Percentiles rank a stretch among this genome's conserved stretches.
Evolutionary conservation across 1,139 yeast species (phyloP).

Genomic region (Saccharomyces hybrid): DNA sequence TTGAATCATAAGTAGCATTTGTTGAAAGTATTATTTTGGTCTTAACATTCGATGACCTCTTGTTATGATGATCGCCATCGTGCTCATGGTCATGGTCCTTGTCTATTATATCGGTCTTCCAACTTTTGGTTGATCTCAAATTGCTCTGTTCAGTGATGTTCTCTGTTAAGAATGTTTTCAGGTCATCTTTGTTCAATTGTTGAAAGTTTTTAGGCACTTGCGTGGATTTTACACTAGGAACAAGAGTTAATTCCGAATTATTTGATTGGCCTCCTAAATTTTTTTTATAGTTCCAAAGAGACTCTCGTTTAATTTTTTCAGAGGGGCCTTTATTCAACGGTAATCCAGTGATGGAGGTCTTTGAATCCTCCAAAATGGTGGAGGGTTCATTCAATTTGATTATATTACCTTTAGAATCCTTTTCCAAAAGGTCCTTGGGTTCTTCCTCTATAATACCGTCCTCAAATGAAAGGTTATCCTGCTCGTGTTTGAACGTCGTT

Average conservation of each 20-base stretch:
- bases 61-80: neutral
- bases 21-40: conserved; percentile 1
- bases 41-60: neutral
- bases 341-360: conserved; percentile 28
- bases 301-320: conserved; percentile 26
- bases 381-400: conserved; percentile 22
- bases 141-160: neutral
- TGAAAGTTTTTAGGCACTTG: neutral
- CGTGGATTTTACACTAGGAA: neutral
- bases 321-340: conserved; percentile 26
- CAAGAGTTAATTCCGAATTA: neutral
- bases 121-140: neutral
- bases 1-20: conserved; percentile 13
- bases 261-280: conserved; percentile 2
- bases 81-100: neutral
- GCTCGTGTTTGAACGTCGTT: conserved; percentile 3
- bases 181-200: neutral
- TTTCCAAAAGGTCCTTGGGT: conserved; percentile 11
- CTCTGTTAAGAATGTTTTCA: neutral
- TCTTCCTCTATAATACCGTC: conserved; percentile 3
- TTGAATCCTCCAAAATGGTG: conserved; percentile 12
- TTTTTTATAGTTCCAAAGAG: conserved; percentile 25
- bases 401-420: conserved; percentile 18
- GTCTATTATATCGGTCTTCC: neutral
- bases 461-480: conserved; percentile 1